These are phyloP conservation scores for Chlamydomonas sphaeroides DNA, from an alignment of 139 green algal genomes.

Conservation along the genomic window DNA sequence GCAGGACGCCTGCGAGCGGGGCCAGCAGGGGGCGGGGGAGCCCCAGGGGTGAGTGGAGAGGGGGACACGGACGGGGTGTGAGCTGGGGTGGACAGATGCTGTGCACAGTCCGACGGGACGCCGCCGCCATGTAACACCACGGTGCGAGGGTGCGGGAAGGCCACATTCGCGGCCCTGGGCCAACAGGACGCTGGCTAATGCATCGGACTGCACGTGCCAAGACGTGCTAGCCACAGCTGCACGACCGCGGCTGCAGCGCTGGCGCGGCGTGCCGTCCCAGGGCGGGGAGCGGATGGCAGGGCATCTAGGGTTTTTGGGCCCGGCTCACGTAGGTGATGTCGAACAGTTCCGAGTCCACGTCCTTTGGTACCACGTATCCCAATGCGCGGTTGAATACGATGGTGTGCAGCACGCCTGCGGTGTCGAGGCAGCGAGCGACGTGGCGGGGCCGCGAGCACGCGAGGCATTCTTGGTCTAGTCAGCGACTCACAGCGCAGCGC, in stretches of 20 bases:
- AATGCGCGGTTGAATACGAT: conserved; percentile 94
- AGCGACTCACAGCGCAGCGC: conserved; percentile 84
- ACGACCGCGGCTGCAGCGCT: too few species aligned
- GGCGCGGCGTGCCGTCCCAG: not conserved
- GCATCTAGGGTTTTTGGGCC: conserved; percentile 6
- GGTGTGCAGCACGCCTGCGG: conserved; percentile 87
- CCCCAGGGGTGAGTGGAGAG: not conserved
- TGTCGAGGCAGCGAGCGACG: too few species aligned
- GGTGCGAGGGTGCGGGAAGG: too few species aligned
- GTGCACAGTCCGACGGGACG: too few species aligned
- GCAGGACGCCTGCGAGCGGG: conserved; percentile 73
- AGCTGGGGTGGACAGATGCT: not conserved
- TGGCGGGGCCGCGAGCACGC: too few species aligned
- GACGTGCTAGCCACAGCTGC: too few species aligned
- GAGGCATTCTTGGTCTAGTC: too few species aligned
- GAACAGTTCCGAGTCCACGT: conserved; percentile 92
- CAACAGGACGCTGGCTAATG: too few species aligned
- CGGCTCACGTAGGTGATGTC: conserved; percentile 90
- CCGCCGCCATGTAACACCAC: too few species aligned
- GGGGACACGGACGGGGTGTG: not conserved
- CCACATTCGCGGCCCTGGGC: too few species aligned
- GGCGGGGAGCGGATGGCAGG: not conserved
- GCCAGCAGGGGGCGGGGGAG: not conserved
- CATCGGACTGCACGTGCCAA: too few species aligned
- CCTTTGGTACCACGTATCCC: conserved; percentile 80